phyloP scores from a whole-genome alignment of 768 basidiomycete genomes.

The Mycena galopus region DNA sequence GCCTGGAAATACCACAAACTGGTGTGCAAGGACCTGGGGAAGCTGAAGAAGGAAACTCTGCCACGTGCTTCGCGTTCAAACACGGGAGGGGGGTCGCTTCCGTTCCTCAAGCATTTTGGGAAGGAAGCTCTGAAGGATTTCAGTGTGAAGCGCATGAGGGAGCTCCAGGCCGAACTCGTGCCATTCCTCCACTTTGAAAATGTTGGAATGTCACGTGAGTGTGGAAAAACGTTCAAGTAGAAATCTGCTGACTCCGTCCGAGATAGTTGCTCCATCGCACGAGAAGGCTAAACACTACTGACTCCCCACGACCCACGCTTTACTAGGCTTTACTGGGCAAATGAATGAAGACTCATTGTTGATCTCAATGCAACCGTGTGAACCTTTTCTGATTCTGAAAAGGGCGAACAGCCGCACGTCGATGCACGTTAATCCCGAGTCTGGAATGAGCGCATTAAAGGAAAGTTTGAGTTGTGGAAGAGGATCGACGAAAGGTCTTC shows the following conservation, averaged over 20 bases:
- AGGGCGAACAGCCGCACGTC: no score
- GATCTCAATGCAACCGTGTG: no score
- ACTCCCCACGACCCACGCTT: not conserved
- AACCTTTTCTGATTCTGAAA: no score
- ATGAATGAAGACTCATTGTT: no score
- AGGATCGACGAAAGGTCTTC: no score
- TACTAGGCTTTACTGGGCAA: no score
- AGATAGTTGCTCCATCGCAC: not conserved
- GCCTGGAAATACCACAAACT: constrained; percentile 24
- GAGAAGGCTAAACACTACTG: constrained; percentile 4
- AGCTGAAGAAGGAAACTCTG: constrained; percentile 1
- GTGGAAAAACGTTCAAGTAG: no score
- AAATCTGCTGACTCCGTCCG: not conserved
- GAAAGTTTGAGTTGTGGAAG: no score
- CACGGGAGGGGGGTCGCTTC: not conserved
- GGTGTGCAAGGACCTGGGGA: constrained; percentile 20
- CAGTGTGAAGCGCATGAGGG: constrained; percentile 3
- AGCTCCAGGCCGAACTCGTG: not conserved
- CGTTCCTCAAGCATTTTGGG: not conserved
- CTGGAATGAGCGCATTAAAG: no score
- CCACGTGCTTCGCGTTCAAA: not conserved
- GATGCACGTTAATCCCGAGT: no score
- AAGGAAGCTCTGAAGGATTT: constrained; percentile 5
- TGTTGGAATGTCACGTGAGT: constrained; percentile 6
- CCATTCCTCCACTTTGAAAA: constrained; percentile 5